phyloP scores from a whole-genome alignment of 1,139 yeast genomes.

The Eremothecium sinecaudum region DNA sequence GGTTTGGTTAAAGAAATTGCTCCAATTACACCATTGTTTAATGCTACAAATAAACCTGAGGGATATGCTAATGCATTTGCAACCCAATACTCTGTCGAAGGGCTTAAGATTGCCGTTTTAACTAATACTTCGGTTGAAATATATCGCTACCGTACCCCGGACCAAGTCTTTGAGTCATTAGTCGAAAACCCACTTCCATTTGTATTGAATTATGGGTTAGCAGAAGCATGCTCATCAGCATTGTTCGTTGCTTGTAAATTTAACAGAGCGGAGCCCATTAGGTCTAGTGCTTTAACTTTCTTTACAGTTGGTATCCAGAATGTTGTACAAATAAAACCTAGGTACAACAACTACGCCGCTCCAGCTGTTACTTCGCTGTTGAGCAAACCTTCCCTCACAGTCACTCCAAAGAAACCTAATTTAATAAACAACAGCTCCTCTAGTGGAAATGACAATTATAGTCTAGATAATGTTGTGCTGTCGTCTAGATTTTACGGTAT shows the following conservation, averaged over 20 bases:
- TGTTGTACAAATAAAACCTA: slow-evolving; percentile 32
- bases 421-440: slow-evolving; percentile 8
- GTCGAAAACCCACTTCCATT: slow-evolving; percentile 47
- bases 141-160: slow-evolving; percentile 72
- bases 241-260: slow-evolving; percentile 72
- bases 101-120: slow-evolving; percentile 66
- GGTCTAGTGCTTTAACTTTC: slow-evolving; percentile 34
- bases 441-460: slow-evolving; percentile 15
- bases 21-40: slow-evolving; percentile 59
- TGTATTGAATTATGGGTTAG: slow-evolving; percentile 47
- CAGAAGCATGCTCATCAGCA: slow-evolving; percentile 82
- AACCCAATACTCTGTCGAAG: slow-evolving; percentile 60
- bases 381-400: slow-evolving; percentile 18
- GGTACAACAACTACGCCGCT: slow-evolving; percentile 26
- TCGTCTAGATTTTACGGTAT: slow-evolving; percentile 91
- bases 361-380: slow-evolving; percentile 26
- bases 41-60: slow-evolving; percentile 60
- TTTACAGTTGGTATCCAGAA: slow-evolving; percentile 34
- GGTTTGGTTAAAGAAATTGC: slow-evolving; percentile 66
- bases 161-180: slow-evolving; percentile 59
- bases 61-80: slow-evolving; percentile 82
- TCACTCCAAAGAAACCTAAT: slow-evolving; percentile 18
- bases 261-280: slow-evolving; percentile 45
- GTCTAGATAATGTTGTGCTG: slow-evolving; percentile 65
- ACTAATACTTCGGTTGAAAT: slow-evolving; percentile 72